Percentiles rank a stretch among this genome's conserved stretches.
Evolutionary conservation across 1,139 yeast genomes (phyloP).

Genomic region (Hansenula anomala): DNA sequence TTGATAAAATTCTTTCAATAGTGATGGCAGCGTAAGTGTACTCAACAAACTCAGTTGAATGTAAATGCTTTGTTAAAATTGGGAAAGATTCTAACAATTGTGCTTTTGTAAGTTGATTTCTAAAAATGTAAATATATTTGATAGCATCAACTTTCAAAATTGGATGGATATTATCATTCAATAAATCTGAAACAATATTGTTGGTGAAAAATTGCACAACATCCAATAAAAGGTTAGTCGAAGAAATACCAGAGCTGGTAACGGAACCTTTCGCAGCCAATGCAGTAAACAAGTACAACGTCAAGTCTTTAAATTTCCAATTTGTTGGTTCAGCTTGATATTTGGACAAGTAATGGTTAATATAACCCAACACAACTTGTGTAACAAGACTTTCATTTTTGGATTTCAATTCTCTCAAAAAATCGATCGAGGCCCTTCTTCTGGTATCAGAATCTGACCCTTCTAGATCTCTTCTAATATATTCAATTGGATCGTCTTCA

Average conservation of each 20-base stretch:
- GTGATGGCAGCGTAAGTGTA: slow-evolving; percentile 94
- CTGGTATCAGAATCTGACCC: slow-evolving; percentile 94
- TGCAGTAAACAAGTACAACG: slow-evolving; percentile 80
- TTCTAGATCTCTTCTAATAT: slow-evolving; percentile 86
- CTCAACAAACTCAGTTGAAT: slow-evolving; percentile 66
- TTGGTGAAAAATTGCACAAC: slow-evolving; percentile 80
- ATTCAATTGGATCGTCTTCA: slow-evolving; percentile 96
- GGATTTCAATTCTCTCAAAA: slow-evolving; percentile 80
- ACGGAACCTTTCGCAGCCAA: slow-evolving; percentile 88
- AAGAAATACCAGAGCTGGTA: slow-evolving; percentile 82
- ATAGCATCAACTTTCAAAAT: slow-evolving; percentile 90
- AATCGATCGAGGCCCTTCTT: slow-evolving; percentile 87
- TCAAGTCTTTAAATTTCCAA: slow-evolving; percentile 88
- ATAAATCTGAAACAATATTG: slow-evolving; percentile 78
- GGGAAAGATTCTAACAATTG: slow-evolving; percentile 81
- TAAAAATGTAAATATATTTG: slow-evolving; percentile 80
- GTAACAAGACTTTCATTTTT: slow-evolving; percentile 75
- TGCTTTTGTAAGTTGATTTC: slow-evolving; percentile 87
- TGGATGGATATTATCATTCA: slow-evolving; percentile 49
- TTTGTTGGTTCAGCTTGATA: slow-evolving; percentile 39
- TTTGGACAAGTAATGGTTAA: slow-evolving; percentile 56
- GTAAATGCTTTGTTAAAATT: slow-evolving; percentile 65
- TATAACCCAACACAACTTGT: slow-evolving; percentile 70
- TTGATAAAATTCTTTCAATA: slow-evolving; percentile 78
- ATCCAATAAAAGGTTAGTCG: slow-evolving; percentile 79